A percentile compares a stretch with the other conserved stretches of the same genome.
Conservation (phyloP, 352 stramenopile genomes). For the Phytophthora cajani region DNA sequence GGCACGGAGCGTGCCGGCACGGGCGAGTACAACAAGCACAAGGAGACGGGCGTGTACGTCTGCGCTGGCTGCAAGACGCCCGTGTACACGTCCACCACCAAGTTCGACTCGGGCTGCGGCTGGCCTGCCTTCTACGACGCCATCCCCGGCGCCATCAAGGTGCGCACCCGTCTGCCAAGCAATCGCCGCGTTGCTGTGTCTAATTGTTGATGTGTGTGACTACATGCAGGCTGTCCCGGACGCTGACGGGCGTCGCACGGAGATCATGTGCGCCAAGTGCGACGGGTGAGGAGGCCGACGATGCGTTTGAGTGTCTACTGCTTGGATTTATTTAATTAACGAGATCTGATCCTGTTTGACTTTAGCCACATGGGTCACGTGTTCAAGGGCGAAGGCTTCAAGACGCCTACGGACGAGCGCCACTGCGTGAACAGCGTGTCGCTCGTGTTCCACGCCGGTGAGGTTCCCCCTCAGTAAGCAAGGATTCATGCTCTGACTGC, state of each 20-base stretch:
- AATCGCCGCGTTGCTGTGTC: neutral
- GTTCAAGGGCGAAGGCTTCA: constrained; percentile 90
- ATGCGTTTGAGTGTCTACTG: constrained; percentile 3
- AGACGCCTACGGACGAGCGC: constrained; percentile 87
- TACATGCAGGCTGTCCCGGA: constrained; percentile 63
- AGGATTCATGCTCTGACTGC: neutral
- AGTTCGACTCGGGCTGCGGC: constrained; percentile 92
- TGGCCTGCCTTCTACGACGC: constrained; percentile 93
- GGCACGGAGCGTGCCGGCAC: constrained; percentile 89
- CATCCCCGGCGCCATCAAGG: constrained; percentile 88
- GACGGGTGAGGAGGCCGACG: constrained; percentile 60
- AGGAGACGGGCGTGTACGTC: constrained; percentile 85
- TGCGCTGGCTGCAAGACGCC: constrained; percentile 89
- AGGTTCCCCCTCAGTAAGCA: constrained; percentile 52
- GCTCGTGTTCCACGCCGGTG: constrained; percentile 81
- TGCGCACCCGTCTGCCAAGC: constrained; percentile 11
- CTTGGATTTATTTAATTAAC: constrained; percentile 16
- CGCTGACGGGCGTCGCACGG: constrained; percentile 73
- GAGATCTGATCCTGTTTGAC: constrained; percentile 6
- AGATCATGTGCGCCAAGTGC: constrained; percentile 91
- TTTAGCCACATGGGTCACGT: constrained; percentile 91
- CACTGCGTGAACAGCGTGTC: constrained; percentile 93
- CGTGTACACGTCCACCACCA: constrained; percentile 88
- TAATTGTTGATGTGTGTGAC: constrained; percentile 1
- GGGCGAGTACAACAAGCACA: constrained; percentile 91